Evolutionary conservation across 345 rosid genomes (phyloP).

Genomic region (Gynandropsis gynandra): DNA sequence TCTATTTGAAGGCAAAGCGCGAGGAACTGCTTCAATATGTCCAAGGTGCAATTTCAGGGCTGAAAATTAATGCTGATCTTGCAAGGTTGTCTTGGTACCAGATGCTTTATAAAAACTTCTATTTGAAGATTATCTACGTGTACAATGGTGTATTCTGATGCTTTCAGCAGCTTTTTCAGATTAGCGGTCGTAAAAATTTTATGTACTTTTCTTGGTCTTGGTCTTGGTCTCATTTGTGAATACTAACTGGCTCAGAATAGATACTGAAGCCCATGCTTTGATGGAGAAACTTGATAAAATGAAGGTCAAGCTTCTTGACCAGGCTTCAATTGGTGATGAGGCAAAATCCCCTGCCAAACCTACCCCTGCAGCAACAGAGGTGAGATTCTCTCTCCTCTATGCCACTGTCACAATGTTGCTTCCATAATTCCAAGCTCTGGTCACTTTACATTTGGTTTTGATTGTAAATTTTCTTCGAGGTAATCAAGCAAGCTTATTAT

Average conservation of each 20-base stretch:
- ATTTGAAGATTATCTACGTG: too few species aligned
- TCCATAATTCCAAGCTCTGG: background rate
- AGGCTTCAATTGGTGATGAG: slow-evolving; percentile 28
- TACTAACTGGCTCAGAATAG: slow-evolving; percentile 62
- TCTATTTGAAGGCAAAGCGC: slow-evolving; percentile 53
- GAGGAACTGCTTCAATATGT: slow-evolving; percentile 88
- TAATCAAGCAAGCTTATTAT: background rate
- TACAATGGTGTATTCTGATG: background rate
- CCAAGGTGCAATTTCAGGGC: slow-evolving; percentile 76
- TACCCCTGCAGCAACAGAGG: slow-evolving; percentile 42
- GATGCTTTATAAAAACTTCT: background rate
- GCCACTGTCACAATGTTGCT: background rate
- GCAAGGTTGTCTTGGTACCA: slow-evolving; percentile 45
- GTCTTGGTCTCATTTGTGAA: slow-evolving; percentile 23
- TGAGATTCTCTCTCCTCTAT: slow-evolving; percentile 22
- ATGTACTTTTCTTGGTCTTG: slow-evolving; percentile 20
- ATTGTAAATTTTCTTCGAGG: background rate
- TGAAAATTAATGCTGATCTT: slow-evolving; percentile 64
- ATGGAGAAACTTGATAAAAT: slow-evolving; percentile 54
- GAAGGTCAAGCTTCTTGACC: slow-evolving; percentile 34
- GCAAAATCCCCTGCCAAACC: slow-evolving; percentile 34
- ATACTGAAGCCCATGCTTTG: slow-evolving; percentile 60
- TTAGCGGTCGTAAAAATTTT: slow-evolving; percentile 9
- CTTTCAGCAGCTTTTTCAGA: background rate
- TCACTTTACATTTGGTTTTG: slow-evolving; percentile 5